These are phyloP conservation scores for Tubosaeta brunneosetosa DNA, from an alignment of 768 basidiomycete genomes.

Conservation along the genomic window DNA sequence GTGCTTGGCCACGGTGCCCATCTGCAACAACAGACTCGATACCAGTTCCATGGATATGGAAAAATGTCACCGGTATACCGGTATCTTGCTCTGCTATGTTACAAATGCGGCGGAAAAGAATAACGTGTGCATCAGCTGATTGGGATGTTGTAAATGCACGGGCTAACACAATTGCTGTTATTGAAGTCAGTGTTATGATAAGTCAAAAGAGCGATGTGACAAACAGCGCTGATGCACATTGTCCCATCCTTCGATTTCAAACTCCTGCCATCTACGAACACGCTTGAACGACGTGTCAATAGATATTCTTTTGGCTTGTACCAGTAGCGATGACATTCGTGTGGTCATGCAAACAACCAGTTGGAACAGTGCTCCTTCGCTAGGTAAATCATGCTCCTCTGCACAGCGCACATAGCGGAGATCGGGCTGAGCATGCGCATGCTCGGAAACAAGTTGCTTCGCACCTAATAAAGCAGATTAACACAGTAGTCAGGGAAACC, in stretches of 20 bases:
- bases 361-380: background rate
- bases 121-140: slow-evolving; percentile 22
- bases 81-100: slow-evolving; percentile 1
- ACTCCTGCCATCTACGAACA: background rate
- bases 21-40: slow-evolving; percentile 7
- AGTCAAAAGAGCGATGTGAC: no score
- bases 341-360: background rate
- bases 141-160: slow-evolving; percentile 26
- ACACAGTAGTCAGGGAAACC: no score
- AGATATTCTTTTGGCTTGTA: background rate
- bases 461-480: background rate
- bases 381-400: background rate
- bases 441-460: background rate
- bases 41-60: background rate
- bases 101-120: slow-evolving; percentile 22
- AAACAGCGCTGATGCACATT: background rate
- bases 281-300: slow-evolving; percentile 1
- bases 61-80: background rate
- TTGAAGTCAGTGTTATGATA: no score
- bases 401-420: background rate
- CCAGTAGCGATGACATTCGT: background rate
- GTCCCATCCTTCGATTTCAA: background rate
- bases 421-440: background rate
- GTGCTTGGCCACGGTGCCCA: no score
- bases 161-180: slow-evolving; percentile 8